Conservation (phyloP, 208 protist species). For the Leishmania martiniquensis region DNA sequence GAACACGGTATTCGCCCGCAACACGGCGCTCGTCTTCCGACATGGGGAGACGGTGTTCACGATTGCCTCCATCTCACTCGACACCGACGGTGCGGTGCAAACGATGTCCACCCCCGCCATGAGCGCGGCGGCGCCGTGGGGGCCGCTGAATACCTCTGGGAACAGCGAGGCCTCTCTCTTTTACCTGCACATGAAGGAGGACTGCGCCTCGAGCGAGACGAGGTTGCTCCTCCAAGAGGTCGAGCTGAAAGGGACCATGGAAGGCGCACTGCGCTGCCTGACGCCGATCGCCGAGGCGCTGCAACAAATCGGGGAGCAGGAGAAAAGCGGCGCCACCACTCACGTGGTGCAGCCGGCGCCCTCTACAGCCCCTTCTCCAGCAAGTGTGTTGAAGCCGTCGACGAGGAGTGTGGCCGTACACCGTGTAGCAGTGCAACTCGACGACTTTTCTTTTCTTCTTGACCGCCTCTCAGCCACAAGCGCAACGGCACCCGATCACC, state of each 20-base stretch:
- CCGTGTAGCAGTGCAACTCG: conserved; percentile 16
- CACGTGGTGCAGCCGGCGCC: neutral
- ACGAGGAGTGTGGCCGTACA: conserved; percentile 25
- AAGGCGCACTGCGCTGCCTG: conserved; percentile 25
- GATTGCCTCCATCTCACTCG: conserved; percentile 35
- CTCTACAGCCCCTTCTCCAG: neutral
- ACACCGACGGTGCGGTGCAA: conserved; percentile 28
- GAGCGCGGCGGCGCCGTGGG: conserved; percentile 19
- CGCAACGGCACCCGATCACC: conserved; percentile 15
- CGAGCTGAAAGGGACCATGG: conserved; percentile 21
- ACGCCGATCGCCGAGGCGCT: conserved; percentile 32
- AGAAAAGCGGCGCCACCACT: conserved; percentile 8
- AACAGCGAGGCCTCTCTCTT: conserved; percentile 22
- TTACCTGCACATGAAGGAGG: conserved; percentile 25
- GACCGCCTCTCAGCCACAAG: conserved; percentile 36
- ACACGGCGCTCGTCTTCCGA: conserved; percentile 33
- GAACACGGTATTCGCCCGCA: conserved; percentile 30
- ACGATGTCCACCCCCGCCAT: conserved; percentile 11
- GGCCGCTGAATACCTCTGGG: conserved; percentile 8
- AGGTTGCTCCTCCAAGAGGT: conserved; percentile 26
- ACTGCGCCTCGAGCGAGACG: conserved; percentile 1
- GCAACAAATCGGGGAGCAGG: conserved; percentile 26
- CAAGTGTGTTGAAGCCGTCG: neutral
- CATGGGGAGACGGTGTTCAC: conserved; percentile 35
- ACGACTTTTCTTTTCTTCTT: conserved; percentile 23